Evolutionary conservation across 1,284 basidiomycete genomes (phyloP).

Genomic region (Puccinia polysora): DNA sequence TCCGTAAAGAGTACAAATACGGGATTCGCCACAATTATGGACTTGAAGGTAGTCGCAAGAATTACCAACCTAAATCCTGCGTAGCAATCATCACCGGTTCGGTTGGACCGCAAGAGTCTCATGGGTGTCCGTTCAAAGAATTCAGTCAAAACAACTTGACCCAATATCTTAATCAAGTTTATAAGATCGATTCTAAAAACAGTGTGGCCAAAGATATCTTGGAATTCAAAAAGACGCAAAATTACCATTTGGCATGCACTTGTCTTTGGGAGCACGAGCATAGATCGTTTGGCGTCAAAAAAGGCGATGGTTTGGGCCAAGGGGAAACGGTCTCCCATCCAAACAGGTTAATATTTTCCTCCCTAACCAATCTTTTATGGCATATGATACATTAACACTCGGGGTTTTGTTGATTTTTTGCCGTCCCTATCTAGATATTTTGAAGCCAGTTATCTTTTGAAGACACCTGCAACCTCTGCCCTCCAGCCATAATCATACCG

Average conservation of each 20-base stretch:
- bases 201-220: slow-evolving; percentile 81
- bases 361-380: neutral
- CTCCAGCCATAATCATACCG: too few relatives aligned
- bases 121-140: slow-evolving; percentile 94
- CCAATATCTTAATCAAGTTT: slow-evolving; percentile 68
- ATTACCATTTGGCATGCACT: slow-evolving; percentile 96
- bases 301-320: slow-evolving; percentile 79
- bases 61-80: slow-evolving; percentile 87
- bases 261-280: slow-evolving; percentile 95
- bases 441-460: slow-evolving; percentile 10
- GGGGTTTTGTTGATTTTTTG: neutral
- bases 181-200: slow-evolving; percentile 63
- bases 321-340: slow-evolving; percentile 92
- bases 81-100: slow-evolving; percentile 72
- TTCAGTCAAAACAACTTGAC: slow-evolving; percentile 80
- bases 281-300: slow-evolving; percentile 65
- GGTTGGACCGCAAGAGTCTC: slow-evolving; percentile 67
- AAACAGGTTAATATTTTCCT: slow-evolving; percentile 62
- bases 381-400: too few relatives aligned
- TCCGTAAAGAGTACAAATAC: slow-evolving; percentile 96
- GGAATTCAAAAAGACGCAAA: slow-evolving; percentile 70
- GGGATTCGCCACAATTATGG: slow-evolving; percentile 96
- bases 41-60: slow-evolving; percentile 85
- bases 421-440: neutral
- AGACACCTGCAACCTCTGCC: neutral